Evolutionary conservation across 768 basidiomycete genomes (phyloP).

Genomic region (Leccinum obscurum): DNA sequence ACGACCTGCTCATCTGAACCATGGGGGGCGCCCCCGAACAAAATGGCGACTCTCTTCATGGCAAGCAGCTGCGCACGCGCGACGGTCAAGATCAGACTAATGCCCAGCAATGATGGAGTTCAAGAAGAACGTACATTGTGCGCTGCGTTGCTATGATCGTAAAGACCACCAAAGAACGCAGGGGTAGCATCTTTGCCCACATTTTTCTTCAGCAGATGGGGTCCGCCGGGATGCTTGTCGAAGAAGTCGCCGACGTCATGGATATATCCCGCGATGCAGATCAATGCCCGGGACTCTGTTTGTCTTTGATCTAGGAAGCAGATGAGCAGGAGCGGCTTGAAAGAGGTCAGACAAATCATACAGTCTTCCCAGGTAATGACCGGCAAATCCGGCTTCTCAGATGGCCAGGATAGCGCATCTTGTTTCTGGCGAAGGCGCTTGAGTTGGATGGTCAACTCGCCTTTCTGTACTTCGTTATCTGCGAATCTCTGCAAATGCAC

Average conservation of each 20-base stretch:
- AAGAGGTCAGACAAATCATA: slow-evolving; percentile 31
- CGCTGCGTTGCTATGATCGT: slow-evolving; percentile 80
- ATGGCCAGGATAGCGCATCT: slow-evolving; percentile 75
- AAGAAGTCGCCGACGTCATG: slow-evolving; percentile 80
- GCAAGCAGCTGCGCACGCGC: slow-evolving; percentile 1
- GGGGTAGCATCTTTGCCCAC: slow-evolving; percentile 89
- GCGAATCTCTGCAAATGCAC: slow-evolving; percentile 40
- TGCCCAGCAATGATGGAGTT: too few relatives aligned
- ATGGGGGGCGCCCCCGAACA: slow-evolving; percentile 10
- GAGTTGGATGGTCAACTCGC: slow-evolving; percentile 87
- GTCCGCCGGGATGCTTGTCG: slow-evolving; percentile 88
- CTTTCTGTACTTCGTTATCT: slow-evolving; percentile 73
- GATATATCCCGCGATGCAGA: slow-evolving; percentile 86
- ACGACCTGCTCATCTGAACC: slow-evolving; percentile 5
- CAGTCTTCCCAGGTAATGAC: slow-evolving; percentile 84
- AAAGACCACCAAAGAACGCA: slow-evolving; percentile 88
- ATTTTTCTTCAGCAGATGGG: slow-evolving; percentile 75
- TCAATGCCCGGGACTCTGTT: slow-evolving; percentile 73
- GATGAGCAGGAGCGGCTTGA: slow-evolving; percentile 6
- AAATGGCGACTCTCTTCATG: slow-evolving; percentile 14
- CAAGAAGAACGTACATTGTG: slow-evolving; percentile 59
- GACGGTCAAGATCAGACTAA: background rate
- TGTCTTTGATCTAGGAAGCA: slow-evolving; percentile 67
- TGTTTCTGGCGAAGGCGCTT: slow-evolving; percentile 77
- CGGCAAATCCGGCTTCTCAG: slow-evolving; percentile 70